phyloP scores from a whole-genome alignment of 2,329 filamentous ascomycete species.

The Arthrinium puccinioides region DNA sequence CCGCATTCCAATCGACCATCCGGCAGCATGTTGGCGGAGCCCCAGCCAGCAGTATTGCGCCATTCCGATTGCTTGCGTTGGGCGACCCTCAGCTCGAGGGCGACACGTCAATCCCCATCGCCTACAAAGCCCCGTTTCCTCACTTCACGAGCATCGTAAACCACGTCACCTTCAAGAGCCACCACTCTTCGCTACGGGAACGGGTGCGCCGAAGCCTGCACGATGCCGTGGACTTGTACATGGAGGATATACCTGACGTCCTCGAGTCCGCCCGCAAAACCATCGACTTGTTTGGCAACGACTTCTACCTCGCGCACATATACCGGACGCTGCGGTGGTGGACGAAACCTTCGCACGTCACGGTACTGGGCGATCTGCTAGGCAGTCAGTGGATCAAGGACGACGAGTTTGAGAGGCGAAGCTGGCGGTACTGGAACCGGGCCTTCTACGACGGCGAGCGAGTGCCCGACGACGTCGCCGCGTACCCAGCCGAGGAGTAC shows the following conservation, averaged over 20 bases:
- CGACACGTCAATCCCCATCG: conserved; percentile 70
- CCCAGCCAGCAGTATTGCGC: conserved; percentile 39
- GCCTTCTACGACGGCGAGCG: conserved; percentile 65
- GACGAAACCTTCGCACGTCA: conserved; percentile 76
- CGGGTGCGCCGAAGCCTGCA: conserved; percentile 47
- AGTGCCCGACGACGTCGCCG: conserved; percentile 50
- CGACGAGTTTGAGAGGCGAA: conserved; percentile 71
- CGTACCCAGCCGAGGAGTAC: conserved; percentile 40
- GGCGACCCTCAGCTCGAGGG: conserved; percentile 93
- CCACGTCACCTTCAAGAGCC: conserved; percentile 39
- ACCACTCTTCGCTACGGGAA: conserved; percentile 39
- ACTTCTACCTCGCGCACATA: conserved; percentile 89
- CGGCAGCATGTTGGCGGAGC: conserved; percentile 21
- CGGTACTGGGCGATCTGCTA: conserved; percentile 82
- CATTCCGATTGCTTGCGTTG: conserved; percentile 80
- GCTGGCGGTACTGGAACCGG: conserved; percentile 69
- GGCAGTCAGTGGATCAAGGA: conserved; percentile 94
- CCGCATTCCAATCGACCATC: conserved; percentile 31
- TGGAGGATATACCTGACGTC: conserved; percentile 62
- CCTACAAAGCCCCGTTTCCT: conserved; percentile 44
- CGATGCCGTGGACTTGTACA: conserved; percentile 52
- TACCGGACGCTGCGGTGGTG: conserved; percentile 81
- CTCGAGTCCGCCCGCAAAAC: conserved; percentile 66
- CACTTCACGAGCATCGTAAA: conserved; percentile 40
- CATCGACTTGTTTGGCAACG: conserved; percentile 86